Evolutionary conservation across 306 rosid species (phyloP), one percentile per base, ranked within the genome.

Genomic region (Glycine tomentella): DNA sequence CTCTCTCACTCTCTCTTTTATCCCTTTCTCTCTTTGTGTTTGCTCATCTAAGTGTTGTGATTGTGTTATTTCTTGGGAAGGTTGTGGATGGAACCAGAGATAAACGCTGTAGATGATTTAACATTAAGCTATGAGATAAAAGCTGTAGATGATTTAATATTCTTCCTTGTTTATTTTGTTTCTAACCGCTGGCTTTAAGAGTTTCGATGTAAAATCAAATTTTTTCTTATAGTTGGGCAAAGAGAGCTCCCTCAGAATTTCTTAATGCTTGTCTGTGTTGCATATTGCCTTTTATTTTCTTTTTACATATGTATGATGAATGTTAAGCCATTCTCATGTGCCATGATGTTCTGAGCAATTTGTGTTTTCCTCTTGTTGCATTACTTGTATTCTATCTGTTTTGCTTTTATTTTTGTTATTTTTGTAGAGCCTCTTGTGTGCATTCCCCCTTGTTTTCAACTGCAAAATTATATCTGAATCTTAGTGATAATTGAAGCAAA

Each of bases 61-160:
- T 6, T 51, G 9, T 49, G 42, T 9, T 3, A 4, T 74, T 65
- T 11, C 14, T 50, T 8, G 11, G 50, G 8, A 14, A 25, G 61
- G 14, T 69, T 77, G 69, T 83, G 83, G 49, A 76, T 78, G 20
- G 20, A 63, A 56, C 33, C 45, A 3, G 62, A 72, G 64, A 3
- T 8, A 4, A 63, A 62, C 53, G 76, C 63, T 38, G 57, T 36
- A 63, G 38, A 74, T 84, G 88, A 82, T 33, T 16, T 5, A 31
- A 3, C 69, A 55, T 20, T 4, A 75, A 75, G 85, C 81, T 67
- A 74, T 81, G 85, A 81, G 85, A 81, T n/a, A n/a, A n/a, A n/a
- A n/a, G n/a, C n/a, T n/a, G n/a, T n/a, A n/a, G n/a, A n/a, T n/a
- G n/a, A n/a, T n/a, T n/a, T n/a, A n/a, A n/a, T n/a, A n/a, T n/a